Evolutionary conservation across 2,329 filamentous ascomycete species (phyloP), one percentile per base, ranked within the genome.

Genomic region (Zymoseptoria pseudotritici): DNA sequence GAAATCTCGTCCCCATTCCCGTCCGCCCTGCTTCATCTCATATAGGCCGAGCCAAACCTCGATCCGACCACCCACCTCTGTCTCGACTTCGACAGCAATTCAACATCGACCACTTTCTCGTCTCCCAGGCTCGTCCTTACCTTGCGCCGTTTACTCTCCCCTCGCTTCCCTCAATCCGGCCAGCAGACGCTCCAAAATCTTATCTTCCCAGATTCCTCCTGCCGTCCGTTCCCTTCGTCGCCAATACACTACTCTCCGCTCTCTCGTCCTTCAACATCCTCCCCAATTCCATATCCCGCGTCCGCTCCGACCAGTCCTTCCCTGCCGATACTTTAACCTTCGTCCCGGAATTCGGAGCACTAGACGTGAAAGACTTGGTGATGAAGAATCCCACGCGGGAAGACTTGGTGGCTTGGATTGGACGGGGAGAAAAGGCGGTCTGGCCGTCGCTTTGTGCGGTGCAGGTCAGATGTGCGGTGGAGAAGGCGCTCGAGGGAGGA

Each of bases 31-130:
- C 79, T 60, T 76, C 86, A 61, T 52, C 29, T 8, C 36, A 46
- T 2, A 53, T 29, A 42, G 22, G 50, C 49, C 53, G 21, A 17
- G 9, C 9, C n/a, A 29, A 4, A 5, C 22, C 82, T 86, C 85
- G 4, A 81, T 84, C 60, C 81, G 56, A 84, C 50, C 86, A 86
- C 64, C 85, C 83, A 0, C 85, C 85, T 0, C 81, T 94, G 1
- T 81, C 85, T 57, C 84, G 90, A 49, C 86, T 94, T 29, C 85
- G 88, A 6, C 88, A 93, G 75, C 83, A 93, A 10, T 94, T 94
- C 81, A 95, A 95, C 72, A 90, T 95, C 57, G 95, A 96, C 71
- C 92, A 97, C 77, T 97, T 95, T 76, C 91, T 97, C 65, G 86
- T 97, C 66, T 94, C 89, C 65, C 93, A 97, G 77, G 91, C 93